phyloP scores from a whole-genome alignment of 1,284 basidiomycete genomes.

The Microbotryum silenes-acaulis region DNA sequence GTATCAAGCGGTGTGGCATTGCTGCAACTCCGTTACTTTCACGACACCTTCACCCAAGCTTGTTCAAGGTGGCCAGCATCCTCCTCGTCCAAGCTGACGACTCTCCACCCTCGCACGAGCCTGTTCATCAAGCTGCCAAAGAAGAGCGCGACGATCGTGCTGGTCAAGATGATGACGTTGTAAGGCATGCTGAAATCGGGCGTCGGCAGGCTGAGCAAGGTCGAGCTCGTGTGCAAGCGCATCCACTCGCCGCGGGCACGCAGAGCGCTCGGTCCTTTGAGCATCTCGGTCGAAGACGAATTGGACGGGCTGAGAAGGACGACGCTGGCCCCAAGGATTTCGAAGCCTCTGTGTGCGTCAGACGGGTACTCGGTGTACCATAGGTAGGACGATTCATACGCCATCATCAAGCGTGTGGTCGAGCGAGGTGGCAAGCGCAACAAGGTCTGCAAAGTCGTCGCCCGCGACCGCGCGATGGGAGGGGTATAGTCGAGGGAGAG shows the following conservation, averaged over 20 bases:
- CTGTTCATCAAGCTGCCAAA: slow-evolving; percentile 89
- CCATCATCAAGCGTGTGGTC: slow-evolving; percentile 59
- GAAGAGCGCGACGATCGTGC: slow-evolving; percentile 80
- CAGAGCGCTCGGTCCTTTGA: neutral
- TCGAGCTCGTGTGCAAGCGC: slow-evolving; percentile 54
- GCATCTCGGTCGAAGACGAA: slow-evolving; percentile 27
- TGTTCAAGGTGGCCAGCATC: neutral
- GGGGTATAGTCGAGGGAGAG: slow-evolving; percentile 54
- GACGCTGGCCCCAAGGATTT: slow-evolving; percentile 58
- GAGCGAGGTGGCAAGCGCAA: slow-evolving; percentile 62
- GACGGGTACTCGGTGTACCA: slow-evolving; percentile 93
- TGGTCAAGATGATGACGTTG: slow-evolving; percentile 95
- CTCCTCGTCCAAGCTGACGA: slow-evolving; percentile 36
- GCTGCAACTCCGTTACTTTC: too few relatives aligned
- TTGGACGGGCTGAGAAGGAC: slow-evolving; percentile 47
- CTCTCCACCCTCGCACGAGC: slow-evolving; percentile 67
- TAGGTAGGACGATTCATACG: slow-evolving; percentile 76
- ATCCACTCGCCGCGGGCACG: slow-evolving; percentile 49
- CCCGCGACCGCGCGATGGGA: slow-evolving; percentile 57
- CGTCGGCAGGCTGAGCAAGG: slow-evolving; percentile 83
- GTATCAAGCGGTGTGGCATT: too few relatives aligned
- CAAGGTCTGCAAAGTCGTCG: slow-evolving; percentile 64
- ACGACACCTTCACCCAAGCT: too few relatives aligned
- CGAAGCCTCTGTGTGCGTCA: slow-evolving; percentile 90
- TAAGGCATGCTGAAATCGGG: slow-evolving; percentile 99